phyloP scores from a whole-genome alignment of 225 moss, liverwort and hornwort genomes.

The Physcomitrellopsis africana region DNA sequence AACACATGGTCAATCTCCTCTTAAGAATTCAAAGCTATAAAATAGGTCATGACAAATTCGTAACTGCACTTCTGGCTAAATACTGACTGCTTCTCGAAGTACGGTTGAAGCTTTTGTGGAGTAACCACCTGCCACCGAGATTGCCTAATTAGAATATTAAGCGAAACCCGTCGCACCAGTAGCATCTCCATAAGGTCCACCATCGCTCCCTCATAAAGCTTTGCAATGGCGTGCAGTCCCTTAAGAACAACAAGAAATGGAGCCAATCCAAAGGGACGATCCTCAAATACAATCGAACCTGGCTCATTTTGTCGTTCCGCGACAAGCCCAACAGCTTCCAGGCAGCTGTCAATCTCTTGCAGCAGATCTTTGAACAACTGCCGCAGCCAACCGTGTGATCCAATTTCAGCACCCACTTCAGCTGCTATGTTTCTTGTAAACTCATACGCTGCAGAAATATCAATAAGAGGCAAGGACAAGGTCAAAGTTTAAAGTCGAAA shows the following conservation, averaged over 20 bases:
- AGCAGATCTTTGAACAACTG: constrained; percentile 74
- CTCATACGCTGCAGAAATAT: constrained; percentile 46
- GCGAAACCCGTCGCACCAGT: constrained; percentile 47
- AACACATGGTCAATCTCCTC: background rate
- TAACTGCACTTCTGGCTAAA: background rate
- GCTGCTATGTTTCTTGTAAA: constrained; percentile 44
- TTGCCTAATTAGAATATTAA: constrained; percentile 84
- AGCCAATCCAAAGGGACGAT: constrained; percentile 79
- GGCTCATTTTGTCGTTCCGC: constrained; percentile 52
- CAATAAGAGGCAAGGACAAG: constrained; percentile 13
- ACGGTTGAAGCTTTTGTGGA: constrained; percentile 6
- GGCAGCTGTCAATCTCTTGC: constrained; percentile 67
- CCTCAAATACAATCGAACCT: constrained; percentile 53
- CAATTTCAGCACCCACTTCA: constrained; percentile 76
- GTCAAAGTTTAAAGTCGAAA: background rate
- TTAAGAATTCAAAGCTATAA: background rate
- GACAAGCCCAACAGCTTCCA: constrained; percentile 63
- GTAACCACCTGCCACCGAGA: constrained; percentile 83
- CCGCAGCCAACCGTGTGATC: constrained; percentile 90
- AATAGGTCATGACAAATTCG: background rate
- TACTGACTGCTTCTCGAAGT: background rate
- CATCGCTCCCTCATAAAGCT: constrained; percentile 90
- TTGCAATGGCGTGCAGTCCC: constrained; percentile 89
- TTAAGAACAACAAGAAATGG: constrained; percentile 89
- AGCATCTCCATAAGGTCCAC: constrained; percentile 74